These are phyloP conservation scores for Pneumocystis oryctolagi DNA, from an alignment of 1,139 yeast species.

Conservation along the genomic window DNA sequence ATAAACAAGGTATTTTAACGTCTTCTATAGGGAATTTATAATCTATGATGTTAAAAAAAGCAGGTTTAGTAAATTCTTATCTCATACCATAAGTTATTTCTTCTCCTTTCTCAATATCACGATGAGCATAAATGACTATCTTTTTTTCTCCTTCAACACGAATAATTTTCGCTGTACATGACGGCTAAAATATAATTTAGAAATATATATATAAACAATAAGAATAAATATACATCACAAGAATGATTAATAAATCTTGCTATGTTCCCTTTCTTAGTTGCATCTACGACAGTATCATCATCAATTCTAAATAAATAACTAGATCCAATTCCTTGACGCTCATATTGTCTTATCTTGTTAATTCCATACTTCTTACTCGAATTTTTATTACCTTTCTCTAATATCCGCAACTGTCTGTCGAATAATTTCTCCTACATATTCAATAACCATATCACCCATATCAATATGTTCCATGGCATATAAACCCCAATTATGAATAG, in stretches of 20 bases:
- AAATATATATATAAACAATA: not conserved
- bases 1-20: slow-evolving; percentile 77
- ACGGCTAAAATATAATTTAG: slow-evolving; percentile 49
- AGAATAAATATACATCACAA: slow-evolving; percentile 21
- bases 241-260: slow-evolving; percentile 94
- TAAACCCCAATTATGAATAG: slow-evolving; percentile 95
- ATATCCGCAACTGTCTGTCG: slow-evolving; percentile 91
- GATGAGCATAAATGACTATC: slow-evolving; percentile 82
- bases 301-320: slow-evolving; percentile 84
- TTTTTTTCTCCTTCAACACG: slow-evolving; percentile 88
- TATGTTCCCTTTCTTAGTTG: slow-evolving; percentile 92
- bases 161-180: slow-evolving; percentile 92
- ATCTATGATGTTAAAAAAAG: slow-evolving; percentile 20
- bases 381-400: slow-evolving; percentile 39
- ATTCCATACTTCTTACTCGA: not conserved
- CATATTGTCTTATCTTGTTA: slow-evolving; percentile 35
- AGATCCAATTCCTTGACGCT: slow-evolving; percentile 88
- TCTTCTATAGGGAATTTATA: slow-evolving; percentile 89
- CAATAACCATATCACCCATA: slow-evolving; percentile 93
- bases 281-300: slow-evolving; percentile 89
- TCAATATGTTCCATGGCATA: slow-evolving; percentile 90
- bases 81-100: slow-evolving; percentile 65
- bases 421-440: slow-evolving; percentile 93
- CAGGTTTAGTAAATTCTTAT: not conserved
- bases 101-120: slow-evolving; percentile 58